Base-by-base conservation (phyloP, 2,329 filamentous ascomycete species). In the Orbilia oligospora region DNA sequence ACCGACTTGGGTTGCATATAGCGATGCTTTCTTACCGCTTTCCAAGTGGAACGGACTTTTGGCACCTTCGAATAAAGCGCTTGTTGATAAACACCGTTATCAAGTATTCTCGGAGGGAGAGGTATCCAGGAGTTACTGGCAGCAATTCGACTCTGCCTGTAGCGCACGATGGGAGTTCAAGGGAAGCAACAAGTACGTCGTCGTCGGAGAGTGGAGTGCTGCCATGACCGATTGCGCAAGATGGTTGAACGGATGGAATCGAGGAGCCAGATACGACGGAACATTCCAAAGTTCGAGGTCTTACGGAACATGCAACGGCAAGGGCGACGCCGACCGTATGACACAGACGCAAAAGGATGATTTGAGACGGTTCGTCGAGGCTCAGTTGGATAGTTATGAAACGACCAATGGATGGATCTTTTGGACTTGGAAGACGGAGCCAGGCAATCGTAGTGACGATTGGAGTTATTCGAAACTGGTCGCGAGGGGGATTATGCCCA, bases 1-100 rank as follows among this genome's bases (percentile, higher is more conserved):
- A 3, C 84, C 86, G 38, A 86, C 85, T 8, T 81, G 86, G 9
- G 87, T 91, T n/a, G 85, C 91, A 38, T 83, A 92, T 33, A 87
- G 89, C 53, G 89, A 90, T 80, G 88, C 86, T 2, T 90, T 90
- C 84, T 83, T 86, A 27, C 81, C 85, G 0, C 86, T 88, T 0
- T 86, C 84, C 53, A 86, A 85, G 5, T 92, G 89, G 88, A 92
- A 92, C 81, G 88, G 86, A 4, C 89, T 89, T 83, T 91, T 81
- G 88, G 86, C 1, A 85, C 85, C 0, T 85, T 84, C 0, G 87
- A 84, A 86, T 79, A 85, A 86, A 80, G 87, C 91, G 48, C 87
- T 92, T 55, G 84, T 92, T 79, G 91, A 92, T 82, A 89, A 90
- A 73, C 91, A 92, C 82, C 89, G 92, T 82, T 92, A 92, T 82